phyloP scores from a whole-genome alignment of 2,329 filamentous ascomycete species.

The Pyrenochaeta sp. region DNA sequence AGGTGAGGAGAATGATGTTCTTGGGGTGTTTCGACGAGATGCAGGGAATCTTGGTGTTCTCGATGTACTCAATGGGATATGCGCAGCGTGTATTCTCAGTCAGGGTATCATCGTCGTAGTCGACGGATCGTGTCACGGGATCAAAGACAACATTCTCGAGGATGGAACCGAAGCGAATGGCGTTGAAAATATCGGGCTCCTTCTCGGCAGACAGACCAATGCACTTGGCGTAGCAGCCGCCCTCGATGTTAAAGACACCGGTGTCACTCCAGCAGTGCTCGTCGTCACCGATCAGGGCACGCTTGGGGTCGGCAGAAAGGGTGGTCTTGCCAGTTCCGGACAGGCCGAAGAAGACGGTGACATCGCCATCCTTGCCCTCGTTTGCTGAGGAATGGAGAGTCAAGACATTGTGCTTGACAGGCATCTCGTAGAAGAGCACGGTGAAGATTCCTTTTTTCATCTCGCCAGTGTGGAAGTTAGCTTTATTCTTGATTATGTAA shows the following conservation, averaged over 20 bases:
- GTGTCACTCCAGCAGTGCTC: constrained; percentile 99
- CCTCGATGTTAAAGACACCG: constrained; percentile 99
- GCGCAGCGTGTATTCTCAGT: constrained; percentile 99
- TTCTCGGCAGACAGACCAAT: constrained; percentile 98
- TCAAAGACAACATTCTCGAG: constrained; percentile 99
- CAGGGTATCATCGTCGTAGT: constrained; percentile 94
- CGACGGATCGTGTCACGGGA: constrained; percentile 84
- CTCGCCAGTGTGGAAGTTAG: constrained; percentile 58
- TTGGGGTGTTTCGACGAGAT: constrained; percentile 84
- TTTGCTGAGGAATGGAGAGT: constrained; percentile 99
- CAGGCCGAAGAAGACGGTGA: constrained; percentile 98
- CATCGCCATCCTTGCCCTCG: constrained; percentile 92
- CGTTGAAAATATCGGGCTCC: constrained; percentile 96
- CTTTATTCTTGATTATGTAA: constrained; percentile 6
- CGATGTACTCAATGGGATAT: constrained; percentile 99
- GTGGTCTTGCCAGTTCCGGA: constrained; percentile 99
- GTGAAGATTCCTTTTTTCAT: constrained; percentile 99
- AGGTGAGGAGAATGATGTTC: constrained; percentile 98
- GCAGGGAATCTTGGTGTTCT: constrained; percentile 98
- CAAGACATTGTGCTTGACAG: constrained; percentile 98
- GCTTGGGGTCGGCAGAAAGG: constrained; percentile 94
- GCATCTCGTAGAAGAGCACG: constrained; percentile 99
- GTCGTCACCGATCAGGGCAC: constrained; percentile 94
- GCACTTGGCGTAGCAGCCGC: constrained; percentile 99
- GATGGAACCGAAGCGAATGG: constrained; percentile 96